Percentiles rank a stretch among this genome's conserved stretches.
Conservation (phyloP, 768 basidiomycete species). For the Nevesoporus exiguus region DNA sequence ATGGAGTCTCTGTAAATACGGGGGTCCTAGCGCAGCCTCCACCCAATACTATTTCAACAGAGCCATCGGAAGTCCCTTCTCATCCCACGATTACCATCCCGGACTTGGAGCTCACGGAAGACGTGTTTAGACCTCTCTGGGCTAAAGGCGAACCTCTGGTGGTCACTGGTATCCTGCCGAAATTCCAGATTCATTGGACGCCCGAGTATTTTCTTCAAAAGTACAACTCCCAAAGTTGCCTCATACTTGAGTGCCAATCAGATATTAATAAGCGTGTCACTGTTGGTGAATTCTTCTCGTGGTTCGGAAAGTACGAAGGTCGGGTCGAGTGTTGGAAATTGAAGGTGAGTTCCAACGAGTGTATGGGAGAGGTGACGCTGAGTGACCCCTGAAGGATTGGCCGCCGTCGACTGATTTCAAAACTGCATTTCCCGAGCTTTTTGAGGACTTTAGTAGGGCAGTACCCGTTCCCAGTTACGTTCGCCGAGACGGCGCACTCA, state of each 20-base stretch:
- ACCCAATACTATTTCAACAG: constrained; percentile 5
- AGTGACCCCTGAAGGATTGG: constrained; percentile 71
- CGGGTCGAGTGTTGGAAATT: constrained; percentile 66
- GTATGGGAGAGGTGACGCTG: neutral
- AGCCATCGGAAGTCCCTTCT: constrained; percentile 39
- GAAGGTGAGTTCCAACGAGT: constrained; percentile 48
- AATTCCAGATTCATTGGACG: constrained; percentile 72
- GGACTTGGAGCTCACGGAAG: constrained; percentile 50
- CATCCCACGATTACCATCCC: constrained; percentile 45
- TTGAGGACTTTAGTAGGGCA: constrained; percentile 75
- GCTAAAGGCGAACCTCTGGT: constrained; percentile 69
- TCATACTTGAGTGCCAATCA: constrained; percentile 81
- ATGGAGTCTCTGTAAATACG: constrained; percentile 3
- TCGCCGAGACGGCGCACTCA: constrained; percentile 84
- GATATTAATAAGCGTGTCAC: constrained; percentile 60
- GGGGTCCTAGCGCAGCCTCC: constrained; percentile 5
- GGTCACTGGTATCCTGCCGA: constrained; percentile 59
- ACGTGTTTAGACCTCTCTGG: constrained; percentile 71
- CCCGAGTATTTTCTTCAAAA: constrained; percentile 76
- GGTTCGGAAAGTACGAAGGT: constrained; percentile 67
- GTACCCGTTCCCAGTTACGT: constrained; percentile 90
- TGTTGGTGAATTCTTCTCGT: constrained; percentile 74
- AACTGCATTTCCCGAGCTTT: constrained; percentile 77
- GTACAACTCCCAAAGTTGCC: constrained; percentile 59
- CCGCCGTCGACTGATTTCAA: constrained; percentile 86